Base-by-base conservation (phyloP, 257 asterid species). In the Cruciata laevipes region DNA sequence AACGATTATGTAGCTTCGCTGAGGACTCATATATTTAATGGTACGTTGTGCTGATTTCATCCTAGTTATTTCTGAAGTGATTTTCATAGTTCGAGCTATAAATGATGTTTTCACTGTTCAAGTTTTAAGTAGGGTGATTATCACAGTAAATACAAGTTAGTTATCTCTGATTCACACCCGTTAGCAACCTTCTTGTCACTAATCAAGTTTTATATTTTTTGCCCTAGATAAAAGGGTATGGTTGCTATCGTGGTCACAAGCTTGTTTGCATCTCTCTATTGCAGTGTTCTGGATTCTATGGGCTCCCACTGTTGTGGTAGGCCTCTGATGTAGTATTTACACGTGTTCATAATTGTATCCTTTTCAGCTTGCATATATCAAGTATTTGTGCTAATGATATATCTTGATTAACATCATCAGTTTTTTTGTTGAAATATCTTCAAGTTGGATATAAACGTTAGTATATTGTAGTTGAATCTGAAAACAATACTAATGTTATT, bases 211-310 rank as follows among this genome's bases (percentile, higher is more conserved):
- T 37, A 33, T 40, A 35, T 65, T 69, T 21, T 82, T 61, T 31
- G n/a, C 38, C 63, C 69, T 81, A 91, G 97, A 88, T 83, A 88
- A 81, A 79, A 88, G 91, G 77, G 80, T 86, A 69, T 88, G 92
- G 96, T 80, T 91, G 53, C 78, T 91, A 71, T 83, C 85, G 60
- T 86, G 88, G 96, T 77, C 84, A 44, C 97, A 91, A 75, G 79
- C 89, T 11, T 77, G 91, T 49, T 52, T 84, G 38, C 86, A 88
- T 75, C 83, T 91, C 81, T 84, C 96, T 40, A 67, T 83, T 69
- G 76, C 84, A 40, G 87, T 82, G 38, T 91, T 88, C 79, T 91
- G 97, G 96, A 76, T 88, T 83, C 92, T 89, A 65, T 91, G 97
- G 97, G 93, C 97, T 56, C 95, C 96, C 69, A 76, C 77, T 69